Percentiles rank a stretch among this genome's conserved stretches.
Evolutionary conservation across 192 early-diverging fungal genomes (phyloP).

Genomic region (Podila horticola): DNA sequence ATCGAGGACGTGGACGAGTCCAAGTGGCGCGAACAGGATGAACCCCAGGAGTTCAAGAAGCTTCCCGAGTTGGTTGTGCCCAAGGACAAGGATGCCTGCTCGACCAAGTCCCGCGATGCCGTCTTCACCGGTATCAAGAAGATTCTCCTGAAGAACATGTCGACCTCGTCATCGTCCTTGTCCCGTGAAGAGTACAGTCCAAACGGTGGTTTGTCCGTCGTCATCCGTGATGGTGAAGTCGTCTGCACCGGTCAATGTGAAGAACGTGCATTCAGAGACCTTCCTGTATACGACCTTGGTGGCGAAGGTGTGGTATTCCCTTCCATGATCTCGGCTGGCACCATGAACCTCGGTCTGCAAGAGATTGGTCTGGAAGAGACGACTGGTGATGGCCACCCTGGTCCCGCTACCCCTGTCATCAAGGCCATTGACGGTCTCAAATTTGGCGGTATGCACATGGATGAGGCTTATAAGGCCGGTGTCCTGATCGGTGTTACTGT

Average conservation of each 20-base stretch:
- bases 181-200: slow-evolving; percentile 6
- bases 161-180: not conserved
- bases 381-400: slow-evolving; percentile 62
- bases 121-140: slow-evolving; percentile 22
- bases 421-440: slow-evolving; percentile 70
- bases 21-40: slow-evolving; percentile 1
- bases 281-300: slow-evolving; percentile 10
- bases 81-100: slow-evolving; percentile 10
- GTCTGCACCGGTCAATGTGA: slow-evolving; percentile 55
- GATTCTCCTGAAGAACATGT: slow-evolving; percentile 6
- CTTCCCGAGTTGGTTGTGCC: slow-evolving; percentile 1
- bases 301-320: slow-evolving; percentile 26
- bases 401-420: slow-evolving; percentile 9
- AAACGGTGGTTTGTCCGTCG: slow-evolving; percentile 18
- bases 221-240: slow-evolving; percentile 59
- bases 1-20: slow-evolving; percentile 13
- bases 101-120: not conserved
- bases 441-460: slow-evolving; percentile 58
- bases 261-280: not conserved
- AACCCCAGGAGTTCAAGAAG: slow-evolving; percentile 15
- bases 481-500: slow-evolving; percentile 63
- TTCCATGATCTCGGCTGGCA: slow-evolving; percentile 10
- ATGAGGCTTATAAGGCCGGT: slow-evolving; percentile 61
- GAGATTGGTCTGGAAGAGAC: slow-evolving; percentile 67
- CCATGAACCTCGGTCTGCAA: slow-evolving; percentile 62